Percentiles rank a stretch among this genome's conserved stretches.
These are phyloP conservation scores for Lycium ferocissimum DNA, from an alignment of 257 asterid species.

Conservation along the genomic window DNA sequence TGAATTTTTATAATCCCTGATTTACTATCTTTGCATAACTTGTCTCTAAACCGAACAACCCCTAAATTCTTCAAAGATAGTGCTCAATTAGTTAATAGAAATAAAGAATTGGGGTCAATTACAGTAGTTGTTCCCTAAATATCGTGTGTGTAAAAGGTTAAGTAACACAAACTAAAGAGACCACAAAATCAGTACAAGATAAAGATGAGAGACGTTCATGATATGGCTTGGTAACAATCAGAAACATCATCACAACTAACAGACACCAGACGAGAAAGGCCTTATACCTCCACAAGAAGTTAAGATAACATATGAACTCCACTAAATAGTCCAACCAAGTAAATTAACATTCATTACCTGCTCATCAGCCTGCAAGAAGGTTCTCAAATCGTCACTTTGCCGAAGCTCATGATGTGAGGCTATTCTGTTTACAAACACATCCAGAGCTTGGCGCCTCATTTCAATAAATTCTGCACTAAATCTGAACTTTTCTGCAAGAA, in stretches of 20 bases:
- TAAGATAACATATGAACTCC: slow-evolving; percentile 1
- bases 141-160: neutral
- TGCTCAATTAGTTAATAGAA: neutral
- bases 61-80: slow-evolving; percentile 23
- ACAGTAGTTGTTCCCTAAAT: neutral
- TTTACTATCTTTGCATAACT: neutral
- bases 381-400: slow-evolving; percentile 88
- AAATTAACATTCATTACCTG: slow-evolving; percentile 57
- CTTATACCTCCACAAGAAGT: neutral
- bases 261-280: neutral
- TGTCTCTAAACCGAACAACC: neutral
- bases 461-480: slow-evolving; percentile 95
- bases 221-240: slow-evolving; percentile 8
- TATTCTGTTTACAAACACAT: slow-evolving; percentile 83
- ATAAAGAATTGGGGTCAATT: neutral
- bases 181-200: neutral
- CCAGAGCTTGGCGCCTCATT: slow-evolving; percentile 95
- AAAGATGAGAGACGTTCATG: slow-evolving; percentile 16
- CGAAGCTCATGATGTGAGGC: slow-evolving; percentile 88
- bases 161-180: slow-evolving; percentile 9
- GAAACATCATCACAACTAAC: neutral
- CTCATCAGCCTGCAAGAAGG: slow-evolving; percentile 92
- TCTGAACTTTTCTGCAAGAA: slow-evolving; percentile 78
- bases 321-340: neutral
- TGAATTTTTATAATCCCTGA: neutral